phyloP scores from a whole-genome alignment of 352 stramenopile species.

The Phytophthora pisi region DNA sequence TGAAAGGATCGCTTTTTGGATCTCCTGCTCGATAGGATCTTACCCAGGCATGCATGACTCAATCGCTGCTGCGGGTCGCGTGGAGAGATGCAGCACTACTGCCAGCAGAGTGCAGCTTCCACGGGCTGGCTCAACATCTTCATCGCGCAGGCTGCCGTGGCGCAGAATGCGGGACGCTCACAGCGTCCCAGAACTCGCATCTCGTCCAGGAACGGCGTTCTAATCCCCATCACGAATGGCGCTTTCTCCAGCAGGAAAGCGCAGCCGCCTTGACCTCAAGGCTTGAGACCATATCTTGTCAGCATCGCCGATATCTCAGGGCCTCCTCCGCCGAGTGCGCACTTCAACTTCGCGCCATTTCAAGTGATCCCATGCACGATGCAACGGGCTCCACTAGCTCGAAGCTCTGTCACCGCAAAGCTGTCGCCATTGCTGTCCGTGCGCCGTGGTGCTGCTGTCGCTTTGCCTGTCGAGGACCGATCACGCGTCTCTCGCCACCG shows the following conservation, averaged over 20 bases:
- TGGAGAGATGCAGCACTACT: background rate
- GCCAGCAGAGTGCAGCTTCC: background rate
- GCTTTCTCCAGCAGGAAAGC: conserved; percentile 4
- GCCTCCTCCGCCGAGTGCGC: background rate
- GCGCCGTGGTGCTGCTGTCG: background rate
- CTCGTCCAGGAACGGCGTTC: background rate
- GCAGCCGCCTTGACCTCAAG: background rate
- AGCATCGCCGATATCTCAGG: conserved; percentile 11
- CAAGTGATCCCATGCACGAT: background rate
- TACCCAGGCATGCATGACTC: background rate
- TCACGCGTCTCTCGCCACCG: conserved; percentile 5
- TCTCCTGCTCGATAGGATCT: background rate
- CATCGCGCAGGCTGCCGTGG: background rate
- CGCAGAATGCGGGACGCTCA: background rate
- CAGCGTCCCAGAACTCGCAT: background rate
- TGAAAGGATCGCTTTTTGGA: background rate
- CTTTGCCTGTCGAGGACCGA: background rate
- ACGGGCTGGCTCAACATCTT: too few relatives aligned
- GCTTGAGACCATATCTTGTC: background rate
- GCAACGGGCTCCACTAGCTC: background rate
- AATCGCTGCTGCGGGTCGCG: background rate
- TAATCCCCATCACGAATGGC: conserved; percentile 23
- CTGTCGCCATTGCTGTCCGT: background rate
- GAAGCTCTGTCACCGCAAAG: background rate
- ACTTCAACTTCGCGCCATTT: conserved; percentile 3